These are phyloP conservation scores for Nasturtium officinale DNA, from an alignment of 345 rosid species.

Conservation along the genomic window DNA sequence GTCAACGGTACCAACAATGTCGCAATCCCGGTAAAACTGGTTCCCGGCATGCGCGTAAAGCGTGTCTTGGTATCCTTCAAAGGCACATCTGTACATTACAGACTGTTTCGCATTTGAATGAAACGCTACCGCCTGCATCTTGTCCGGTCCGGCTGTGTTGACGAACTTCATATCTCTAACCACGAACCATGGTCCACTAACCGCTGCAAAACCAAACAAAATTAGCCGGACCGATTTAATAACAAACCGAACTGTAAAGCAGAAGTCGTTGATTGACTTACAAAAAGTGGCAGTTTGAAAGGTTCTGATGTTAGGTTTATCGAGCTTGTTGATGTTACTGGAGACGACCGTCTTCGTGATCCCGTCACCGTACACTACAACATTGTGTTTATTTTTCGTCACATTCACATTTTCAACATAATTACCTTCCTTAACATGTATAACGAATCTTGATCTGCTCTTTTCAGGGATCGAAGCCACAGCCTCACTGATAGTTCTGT, in stretches of 20 bases:
- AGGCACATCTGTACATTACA: conserved; percentile 52
- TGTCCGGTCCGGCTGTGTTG: conserved; percentile 68
- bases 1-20: conserved; percentile 70
- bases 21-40: conserved; percentile 70
- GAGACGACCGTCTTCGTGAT: conserved; percentile 51
- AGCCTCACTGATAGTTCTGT: conserved; percentile 50
- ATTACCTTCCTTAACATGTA: conserved; percentile 57
- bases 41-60: conserved; percentile 71
- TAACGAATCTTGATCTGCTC: conserved; percentile 52
- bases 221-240: neutral
- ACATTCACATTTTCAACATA: conserved; percentile 59
- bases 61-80: conserved; percentile 71
- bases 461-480: conserved; percentile 52
- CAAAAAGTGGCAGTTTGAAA: conserved; percentile 66
- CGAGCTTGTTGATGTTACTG: conserved; percentile 53
- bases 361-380: conserved; percentile 75
- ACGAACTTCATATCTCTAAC: conserved; percentile 56
- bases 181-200: conserved; percentile 57
- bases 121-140: conserved; percentile 81
- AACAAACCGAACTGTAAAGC: neutral
- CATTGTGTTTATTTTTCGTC: conserved; percentile 60
- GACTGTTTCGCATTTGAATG: conserved; percentile 65
- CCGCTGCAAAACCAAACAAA: conserved; percentile 48
- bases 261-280: conserved; percentile 2
- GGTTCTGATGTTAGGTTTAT: conserved; percentile 51